These are phyloP conservation scores for Recurvomyces mirabilis DNA, from an alignment of 495 filamentous ascomycete genomes.

Conservation along the genomic window DNA sequence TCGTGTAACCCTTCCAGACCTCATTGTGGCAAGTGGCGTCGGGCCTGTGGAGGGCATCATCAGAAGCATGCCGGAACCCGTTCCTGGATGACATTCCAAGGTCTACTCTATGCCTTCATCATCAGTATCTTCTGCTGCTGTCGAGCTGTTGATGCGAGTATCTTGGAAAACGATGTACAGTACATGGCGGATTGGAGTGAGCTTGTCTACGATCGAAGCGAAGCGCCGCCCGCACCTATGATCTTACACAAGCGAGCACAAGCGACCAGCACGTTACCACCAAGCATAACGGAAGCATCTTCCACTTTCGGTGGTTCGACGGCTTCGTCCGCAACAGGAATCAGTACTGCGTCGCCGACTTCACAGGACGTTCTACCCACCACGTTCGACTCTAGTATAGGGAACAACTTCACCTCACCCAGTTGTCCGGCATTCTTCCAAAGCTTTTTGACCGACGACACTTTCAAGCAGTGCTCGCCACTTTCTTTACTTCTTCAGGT, in stretches of 20 bases:
- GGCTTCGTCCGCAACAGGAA: neutral
- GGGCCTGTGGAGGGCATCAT: neutral
- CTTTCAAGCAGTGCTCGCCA: slow-evolving; percentile 59
- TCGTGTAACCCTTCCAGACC: slow-evolving; percentile 4
- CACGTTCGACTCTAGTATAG: slow-evolving; percentile 60
- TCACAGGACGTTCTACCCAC: slow-evolving; percentile 41
- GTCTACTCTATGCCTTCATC: slow-evolving; percentile 1
- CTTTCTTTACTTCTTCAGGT: slow-evolving; percentile 63
- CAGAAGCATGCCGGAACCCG: neutral
- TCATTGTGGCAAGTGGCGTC: neutral
- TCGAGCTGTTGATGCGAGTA: neutral
- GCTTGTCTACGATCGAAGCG: slow-evolving; percentile 16
- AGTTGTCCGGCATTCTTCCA: slow-evolving; percentile 60
- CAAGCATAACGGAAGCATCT: neutral
- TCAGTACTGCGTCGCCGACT: slow-evolving; percentile 7
- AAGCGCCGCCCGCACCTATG: slow-evolving; percentile 7
- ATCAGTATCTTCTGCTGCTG: slow-evolving; percentile 2
- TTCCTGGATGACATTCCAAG: slow-evolving; percentile 6
- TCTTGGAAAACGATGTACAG: neutral
- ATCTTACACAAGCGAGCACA: slow-evolving; percentile 10
- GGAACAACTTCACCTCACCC: slow-evolving; percentile 52
- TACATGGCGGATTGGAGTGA: neutral
- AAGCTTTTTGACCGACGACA: slow-evolving; percentile 48
- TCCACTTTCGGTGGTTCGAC: too few relatives aligned
- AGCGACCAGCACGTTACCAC: neutral